Base-by-base conservation (phyloP, 2,329 filamentous ascomycete species). In the Corynespora cassiicola region DNA sequence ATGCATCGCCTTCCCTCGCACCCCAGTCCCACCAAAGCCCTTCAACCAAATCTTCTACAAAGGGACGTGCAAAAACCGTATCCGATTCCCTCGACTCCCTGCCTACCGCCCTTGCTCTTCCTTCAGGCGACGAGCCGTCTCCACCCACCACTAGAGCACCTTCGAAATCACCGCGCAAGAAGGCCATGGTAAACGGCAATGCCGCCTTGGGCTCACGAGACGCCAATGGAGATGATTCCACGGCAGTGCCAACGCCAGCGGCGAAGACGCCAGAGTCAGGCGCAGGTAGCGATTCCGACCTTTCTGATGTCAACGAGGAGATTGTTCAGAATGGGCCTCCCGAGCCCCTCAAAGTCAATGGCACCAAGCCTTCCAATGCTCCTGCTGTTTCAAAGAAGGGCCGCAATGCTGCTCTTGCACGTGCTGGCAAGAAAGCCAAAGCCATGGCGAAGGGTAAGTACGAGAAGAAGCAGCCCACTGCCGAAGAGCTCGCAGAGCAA, bases 231-330 rank as follows among this genome's bases (percentile, higher is more conserved):
- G 50, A 50, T n/a, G 36, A 49, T n/a, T 58, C 61, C 19, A 58
- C 54, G 12, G 48, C 52, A 21, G 60, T 49, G 12, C 49, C 55
- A 5, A 61, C 63, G 14, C 57, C 61, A 6, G 49, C 48, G 12
- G 52, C 43, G 9, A 59, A 59, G 30, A 56, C 58, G 17, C 60
- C 62, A 18, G 56, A 61, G 17, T 52, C 50, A 29, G 61, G 43
- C 25, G 53, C 45, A 11, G 52, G 40, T 7, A 65, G 58, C 29
- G 65, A 67, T 44, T 68, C 64, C 25, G 65, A 65, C 27, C 53
- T 68, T 5, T 67, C 63, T 4, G 65, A 68, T 7, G 63, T 68
- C 28, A 65, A 68, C 21, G 65, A 68, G 45, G 64, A 67, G 22
- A 66, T 68, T 23, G 56, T 67, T 10, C 56, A 65, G 29, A 63